These are phyloP conservation scores for Closterium sp. DNA, from an alignment of 139 green algal species.

Conservation along the genomic window DNA sequence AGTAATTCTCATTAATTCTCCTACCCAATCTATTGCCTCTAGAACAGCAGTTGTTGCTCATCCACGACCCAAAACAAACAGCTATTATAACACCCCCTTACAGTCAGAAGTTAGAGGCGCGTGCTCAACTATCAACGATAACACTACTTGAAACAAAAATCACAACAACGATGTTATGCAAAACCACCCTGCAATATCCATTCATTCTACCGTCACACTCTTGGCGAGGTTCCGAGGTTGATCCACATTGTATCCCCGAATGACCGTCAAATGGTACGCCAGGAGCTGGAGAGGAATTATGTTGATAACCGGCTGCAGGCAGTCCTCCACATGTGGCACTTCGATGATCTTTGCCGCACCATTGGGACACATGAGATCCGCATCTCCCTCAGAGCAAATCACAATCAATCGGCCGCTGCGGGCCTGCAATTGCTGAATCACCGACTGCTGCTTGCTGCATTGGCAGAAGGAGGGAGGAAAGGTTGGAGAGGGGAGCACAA, in stretches of 20 bases:
- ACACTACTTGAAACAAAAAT: no score
- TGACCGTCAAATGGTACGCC: constrained; percentile 88
- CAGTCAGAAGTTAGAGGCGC: constrained; percentile 84
- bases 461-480: neutral
- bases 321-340: constrained; percentile 74
- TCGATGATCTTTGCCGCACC: constrained; percentile 53
- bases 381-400: constrained; percentile 79
- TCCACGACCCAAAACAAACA: constrained; percentile 83
- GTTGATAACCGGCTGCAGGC: constrained; percentile 92
- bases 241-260: constrained; percentile 91
- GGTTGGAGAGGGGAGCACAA: neutral
- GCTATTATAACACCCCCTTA: constrained; percentile 50
- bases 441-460: constrained; percentile 82
- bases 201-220: constrained; percentile 79
- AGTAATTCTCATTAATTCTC: no score
- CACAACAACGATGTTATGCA: no score
- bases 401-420: constrained; percentile 62
- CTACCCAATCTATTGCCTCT: no score
- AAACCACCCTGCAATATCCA: no score
- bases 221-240: constrained; percentile 98
- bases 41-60: no score
- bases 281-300: constrained; percentile 91
- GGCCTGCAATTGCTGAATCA: constrained; percentile 84
- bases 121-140: constrained; percentile 86
- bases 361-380: constrained; percentile 54